Conservation (phyloP, 208 protist genomes). For the Borovskyia barvae region DNA sequence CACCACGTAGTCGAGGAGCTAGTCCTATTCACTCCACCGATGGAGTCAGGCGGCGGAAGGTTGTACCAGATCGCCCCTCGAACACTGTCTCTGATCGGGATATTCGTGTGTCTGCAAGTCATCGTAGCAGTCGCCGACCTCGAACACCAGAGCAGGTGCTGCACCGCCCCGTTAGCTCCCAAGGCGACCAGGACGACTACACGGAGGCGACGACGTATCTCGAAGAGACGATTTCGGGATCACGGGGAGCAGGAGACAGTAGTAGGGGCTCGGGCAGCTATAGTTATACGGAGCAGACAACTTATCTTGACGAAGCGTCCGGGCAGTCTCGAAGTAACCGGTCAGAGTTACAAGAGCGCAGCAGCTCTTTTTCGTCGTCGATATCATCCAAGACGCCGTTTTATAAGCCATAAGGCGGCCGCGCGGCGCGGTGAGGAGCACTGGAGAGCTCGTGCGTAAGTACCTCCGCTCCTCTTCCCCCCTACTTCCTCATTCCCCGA, state of each 20-base stretch:
- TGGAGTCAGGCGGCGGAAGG: conserved; percentile 1
- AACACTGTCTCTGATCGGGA: conserved; percentile 2
- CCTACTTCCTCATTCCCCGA: no score
- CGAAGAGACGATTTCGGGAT: conserved; percentile 30
- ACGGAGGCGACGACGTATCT: conserved; percentile 48
- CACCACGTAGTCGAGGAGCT: neutral
- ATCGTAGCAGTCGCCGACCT: neutral
- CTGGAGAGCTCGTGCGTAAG: no score
- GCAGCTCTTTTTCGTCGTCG: conserved; percentile 20
- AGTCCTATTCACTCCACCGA: no score
- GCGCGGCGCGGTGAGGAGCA: no score
- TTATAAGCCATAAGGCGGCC: no score
- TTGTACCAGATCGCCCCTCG: neutral
- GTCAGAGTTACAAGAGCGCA: conserved; percentile 15
- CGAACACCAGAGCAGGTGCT: conserved; percentile 2
- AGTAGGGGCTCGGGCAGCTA: conserved; percentile 21
- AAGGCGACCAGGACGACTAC: conserved; percentile 27
- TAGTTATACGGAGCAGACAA: conserved; percentile 40
- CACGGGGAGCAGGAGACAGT: conserved; percentile 4
- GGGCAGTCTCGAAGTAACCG: conserved; percentile 14
- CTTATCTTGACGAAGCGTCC: conserved; percentile 36
- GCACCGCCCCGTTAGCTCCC: conserved; percentile 3
- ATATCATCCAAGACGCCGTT: conserved; percentile 13
- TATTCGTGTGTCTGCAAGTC: neutral
- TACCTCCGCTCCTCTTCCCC: no score